Conservation (phyloP, 1,284 basidiomycete species). For the Austroboletus rostrupii region DNA sequence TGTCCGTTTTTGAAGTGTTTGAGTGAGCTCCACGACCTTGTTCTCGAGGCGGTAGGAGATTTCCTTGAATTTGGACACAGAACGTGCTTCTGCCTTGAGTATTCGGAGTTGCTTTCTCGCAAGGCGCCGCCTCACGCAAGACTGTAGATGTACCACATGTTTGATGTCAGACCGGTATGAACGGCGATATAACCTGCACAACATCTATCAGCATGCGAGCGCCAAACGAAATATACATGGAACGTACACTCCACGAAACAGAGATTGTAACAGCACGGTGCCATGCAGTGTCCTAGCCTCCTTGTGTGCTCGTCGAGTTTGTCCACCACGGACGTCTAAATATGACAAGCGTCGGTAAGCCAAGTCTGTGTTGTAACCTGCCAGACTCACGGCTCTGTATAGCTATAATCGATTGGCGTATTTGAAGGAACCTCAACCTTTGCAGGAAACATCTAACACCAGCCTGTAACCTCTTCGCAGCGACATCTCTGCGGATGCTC, state of each 20-base stretch:
- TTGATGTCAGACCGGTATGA: slow-evolving; percentile 63
- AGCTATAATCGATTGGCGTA: slow-evolving; percentile 61
- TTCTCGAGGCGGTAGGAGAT: slow-evolving; percentile 98
- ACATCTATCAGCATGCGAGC: slow-evolving; percentile 6
- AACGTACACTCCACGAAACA: slow-evolving; percentile 86
- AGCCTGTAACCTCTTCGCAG: slow-evolving; percentile 78
- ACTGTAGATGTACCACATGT: slow-evolving; percentile 85
- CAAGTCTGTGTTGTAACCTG: slow-evolving; percentile 1
- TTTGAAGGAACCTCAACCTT: slow-evolving; percentile 65
- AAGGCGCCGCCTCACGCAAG: slow-evolving; percentile 84
- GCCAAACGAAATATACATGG: slow-evolving; percentile 30
- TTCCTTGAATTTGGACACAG: slow-evolving; percentile 97
- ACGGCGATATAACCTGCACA: slow-evolving; percentile 60
- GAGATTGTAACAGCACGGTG: slow-evolving; percentile 75
- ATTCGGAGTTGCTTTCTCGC: slow-evolving; percentile 84
- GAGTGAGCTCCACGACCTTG: slow-evolving; percentile 98
- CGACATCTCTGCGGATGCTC: slow-evolving; percentile 67
- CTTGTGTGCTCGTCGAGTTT: slow-evolving; percentile 65
- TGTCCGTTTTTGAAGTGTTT: slow-evolving; percentile 88
- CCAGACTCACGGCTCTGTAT: slow-evolving; percentile 81
- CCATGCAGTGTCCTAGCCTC: slow-evolving; percentile 63
- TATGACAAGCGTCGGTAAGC: slow-evolving; percentile 9
- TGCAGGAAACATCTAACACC: slow-evolving; percentile 72
- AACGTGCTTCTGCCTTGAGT: slow-evolving; percentile 89
- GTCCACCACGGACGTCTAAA: slow-evolving; percentile 76